A percentile compares a stretch with the other conserved stretches of the same genome.
Evolutionary conservation across 2,329 filamentous ascomycete species (phyloP).

Genomic region (Fusarium sp.): DNA sequence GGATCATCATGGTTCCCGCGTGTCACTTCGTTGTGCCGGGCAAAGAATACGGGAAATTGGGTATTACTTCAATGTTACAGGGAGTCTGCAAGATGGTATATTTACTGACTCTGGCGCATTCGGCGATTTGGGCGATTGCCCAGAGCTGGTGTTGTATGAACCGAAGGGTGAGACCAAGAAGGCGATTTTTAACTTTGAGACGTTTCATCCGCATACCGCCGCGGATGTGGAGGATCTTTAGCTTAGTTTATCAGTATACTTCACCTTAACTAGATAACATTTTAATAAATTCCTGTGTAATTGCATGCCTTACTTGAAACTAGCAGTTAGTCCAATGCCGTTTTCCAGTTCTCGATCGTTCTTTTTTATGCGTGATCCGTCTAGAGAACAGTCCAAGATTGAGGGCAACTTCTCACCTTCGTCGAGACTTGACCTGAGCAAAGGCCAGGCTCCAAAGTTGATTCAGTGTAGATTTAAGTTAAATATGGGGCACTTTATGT

Average conservation of each 20-base stretch:
- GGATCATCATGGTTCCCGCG: slow-evolving; percentile 8
- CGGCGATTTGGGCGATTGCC: background rate
- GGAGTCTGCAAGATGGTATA: slow-evolving; percentile 1
- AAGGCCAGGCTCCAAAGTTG: background rate
- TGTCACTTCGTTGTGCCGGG: slow-evolving; percentile 2
- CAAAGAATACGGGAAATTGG: slow-evolving; percentile 6
- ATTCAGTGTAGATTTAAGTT: no score
- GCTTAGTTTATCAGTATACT: no score
- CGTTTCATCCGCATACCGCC: slow-evolving; percentile 21
- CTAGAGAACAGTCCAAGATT: no score
- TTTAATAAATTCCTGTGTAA: slow-evolving; percentile 1
- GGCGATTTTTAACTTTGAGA: slow-evolving; percentile 19
- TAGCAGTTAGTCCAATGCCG: background rate
- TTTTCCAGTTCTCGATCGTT: background rate
- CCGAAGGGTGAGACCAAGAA: slow-evolving; percentile 22
- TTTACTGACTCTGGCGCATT: slow-evolving; percentile 2
- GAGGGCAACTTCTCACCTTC: no score
- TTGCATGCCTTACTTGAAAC: background rate
- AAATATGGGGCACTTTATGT: no score
- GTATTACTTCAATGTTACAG: slow-evolving; percentile 22
- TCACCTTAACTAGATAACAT: background rate
- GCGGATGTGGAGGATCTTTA: slow-evolving; percentile 21
- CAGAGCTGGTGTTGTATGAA: slow-evolving; percentile 12
- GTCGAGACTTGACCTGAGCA: fast-evolving
- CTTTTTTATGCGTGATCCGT: background rate